Evolutionary conservation across 2,329 filamentous ascomycete genomes (phyloP).

Genomic region (Ceratocystis cubensis): DNA sequence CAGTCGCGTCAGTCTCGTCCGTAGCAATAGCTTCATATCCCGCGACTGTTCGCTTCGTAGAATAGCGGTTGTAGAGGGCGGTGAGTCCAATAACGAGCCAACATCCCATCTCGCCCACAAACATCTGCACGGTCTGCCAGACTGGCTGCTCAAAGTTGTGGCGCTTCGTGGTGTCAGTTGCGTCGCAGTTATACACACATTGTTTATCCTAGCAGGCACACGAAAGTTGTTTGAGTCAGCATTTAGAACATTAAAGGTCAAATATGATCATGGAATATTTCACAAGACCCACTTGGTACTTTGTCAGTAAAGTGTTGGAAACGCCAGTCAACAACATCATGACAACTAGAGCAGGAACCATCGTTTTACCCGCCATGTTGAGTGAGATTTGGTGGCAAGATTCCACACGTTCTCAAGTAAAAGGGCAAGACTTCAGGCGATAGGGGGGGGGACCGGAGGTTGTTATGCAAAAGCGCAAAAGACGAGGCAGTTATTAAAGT

Average conservation of each 20-base stretch:
- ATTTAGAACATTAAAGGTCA: neutral
- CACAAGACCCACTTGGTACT: conserved; percentile 61
- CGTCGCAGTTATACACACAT: conserved; percentile 83
- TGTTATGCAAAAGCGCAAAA: neutral
- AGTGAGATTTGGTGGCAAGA: neutral
- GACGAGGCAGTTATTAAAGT: neutral
- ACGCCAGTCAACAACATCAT: conserved; percentile 97
- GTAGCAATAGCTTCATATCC: conserved; percentile 55
- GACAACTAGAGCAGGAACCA: conserved; percentile 74
- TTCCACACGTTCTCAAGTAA: neutral
- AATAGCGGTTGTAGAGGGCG: conserved; percentile 49
- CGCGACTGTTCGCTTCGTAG: conserved; percentile 32
- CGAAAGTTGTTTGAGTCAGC: neutral
- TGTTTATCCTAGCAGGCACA: conserved; percentile 64
- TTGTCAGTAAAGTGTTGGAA: conserved; percentile 93
- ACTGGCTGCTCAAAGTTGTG: conserved; percentile 85
- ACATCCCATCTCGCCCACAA: conserved; percentile 88
- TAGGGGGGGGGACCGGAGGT: neutral
- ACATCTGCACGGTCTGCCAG: conserved; percentile 95
- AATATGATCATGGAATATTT: neutral
- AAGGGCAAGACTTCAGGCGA: neutral
- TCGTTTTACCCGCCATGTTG: conserved; percentile 55
- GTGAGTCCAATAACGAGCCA: conserved; percentile 76
- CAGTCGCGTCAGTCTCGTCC: conserved; percentile 34
- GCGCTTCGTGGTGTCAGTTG: conserved; percentile 51